These are phyloP conservation scores for Selaginella tamariscina DNA, from an alignment of 75 land plant genomes.

Conservation along the genomic window DNA sequence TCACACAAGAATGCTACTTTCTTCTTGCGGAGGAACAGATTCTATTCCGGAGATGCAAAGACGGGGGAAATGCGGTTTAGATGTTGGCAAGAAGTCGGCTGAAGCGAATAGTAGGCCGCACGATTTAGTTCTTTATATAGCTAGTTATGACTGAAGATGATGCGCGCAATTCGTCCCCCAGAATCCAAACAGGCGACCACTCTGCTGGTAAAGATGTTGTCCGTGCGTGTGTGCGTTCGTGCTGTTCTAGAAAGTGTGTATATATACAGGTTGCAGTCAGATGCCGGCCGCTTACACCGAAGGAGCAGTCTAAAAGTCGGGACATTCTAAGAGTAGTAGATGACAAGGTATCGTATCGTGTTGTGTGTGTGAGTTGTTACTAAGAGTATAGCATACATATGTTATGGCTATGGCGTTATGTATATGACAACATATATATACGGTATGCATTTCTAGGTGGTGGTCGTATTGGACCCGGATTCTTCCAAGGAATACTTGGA, in stretches of 20 bases:
- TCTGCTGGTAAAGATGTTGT: conserved; percentile 36
- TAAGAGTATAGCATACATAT: too few species aligned
- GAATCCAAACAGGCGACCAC: conserved; percentile 56
- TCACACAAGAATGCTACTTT: too few species aligned
- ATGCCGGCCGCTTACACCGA: conserved; percentile 61
- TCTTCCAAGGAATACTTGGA: conserved; percentile 65
- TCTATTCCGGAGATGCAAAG: too few species aligned
- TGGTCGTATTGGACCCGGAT: conserved; percentile 73
- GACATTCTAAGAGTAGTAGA: conserved; percentile 55
- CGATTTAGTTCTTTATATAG: too few species aligned
- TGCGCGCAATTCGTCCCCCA: conserved; percentile 68
- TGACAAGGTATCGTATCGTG: conserved; percentile 38
- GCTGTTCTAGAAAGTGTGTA: neutral
- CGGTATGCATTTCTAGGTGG: conserved; percentile 36
- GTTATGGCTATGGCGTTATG: too few species aligned
- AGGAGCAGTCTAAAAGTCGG: conserved; percentile 32
- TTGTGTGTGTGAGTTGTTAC: neutral
- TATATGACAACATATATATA: too few species aligned
- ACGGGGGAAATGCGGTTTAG: too few species aligned
- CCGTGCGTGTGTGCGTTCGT: too few species aligned
- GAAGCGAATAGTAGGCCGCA: too few species aligned
- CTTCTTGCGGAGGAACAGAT: too few species aligned
- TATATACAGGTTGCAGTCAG: conserved; percentile 66
- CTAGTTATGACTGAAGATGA: conserved; percentile 23
- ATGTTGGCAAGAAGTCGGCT: too few species aligned